These are phyloP conservation scores for Lophiotrema nucula DNA, from an alignment of 495 filamentous ascomycete species.

Conservation along the genomic window DNA sequence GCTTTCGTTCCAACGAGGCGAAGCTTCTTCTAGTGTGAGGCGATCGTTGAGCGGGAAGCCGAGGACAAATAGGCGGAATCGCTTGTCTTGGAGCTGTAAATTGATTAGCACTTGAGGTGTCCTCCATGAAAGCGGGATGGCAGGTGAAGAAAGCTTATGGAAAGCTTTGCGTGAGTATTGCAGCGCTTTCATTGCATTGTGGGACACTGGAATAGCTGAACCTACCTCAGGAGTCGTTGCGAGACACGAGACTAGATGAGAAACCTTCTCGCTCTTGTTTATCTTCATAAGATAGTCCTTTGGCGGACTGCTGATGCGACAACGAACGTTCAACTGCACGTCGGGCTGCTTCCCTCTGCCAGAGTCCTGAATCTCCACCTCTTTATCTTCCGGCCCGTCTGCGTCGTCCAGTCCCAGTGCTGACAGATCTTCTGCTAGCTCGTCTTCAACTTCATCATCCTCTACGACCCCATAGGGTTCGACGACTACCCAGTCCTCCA, in stretches of 20 bases:
- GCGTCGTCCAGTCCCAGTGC: conserved; percentile 24
- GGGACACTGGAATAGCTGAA: not conserved
- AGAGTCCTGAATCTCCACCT: too few species aligned
- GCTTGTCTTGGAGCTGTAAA: conserved; percentile 2
- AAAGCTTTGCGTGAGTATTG: too few species aligned
- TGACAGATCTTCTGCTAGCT: conserved; percentile 7
- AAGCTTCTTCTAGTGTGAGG: not conserved
- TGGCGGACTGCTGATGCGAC: conserved; percentile 68
- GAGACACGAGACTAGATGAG: not conserved
- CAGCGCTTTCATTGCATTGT: not conserved
- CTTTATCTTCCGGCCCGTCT: conserved; percentile 43
- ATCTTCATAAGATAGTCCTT: conserved; percentile 63
- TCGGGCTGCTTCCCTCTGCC: conserved; percentile 12
- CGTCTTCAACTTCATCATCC: conserved; percentile 36
- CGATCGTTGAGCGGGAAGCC: not conserved
- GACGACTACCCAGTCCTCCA: conserved; percentile 73
- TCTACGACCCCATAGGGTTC: conserved; percentile 70
- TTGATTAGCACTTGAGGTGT: not conserved
- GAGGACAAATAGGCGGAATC: not conserved
- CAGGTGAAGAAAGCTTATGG: too few species aligned
- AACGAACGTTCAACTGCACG: conserved; percentile 51
- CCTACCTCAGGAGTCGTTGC: not conserved
- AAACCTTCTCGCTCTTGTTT: too few species aligned
- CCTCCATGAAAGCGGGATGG: not conserved
- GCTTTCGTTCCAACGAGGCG: not conserved